Evolutionary conservation across 1,284 basidiomycete species (phyloP), one percentile per base, ranked within the genome.

Genomic region (Puccinia hordei): DNA sequence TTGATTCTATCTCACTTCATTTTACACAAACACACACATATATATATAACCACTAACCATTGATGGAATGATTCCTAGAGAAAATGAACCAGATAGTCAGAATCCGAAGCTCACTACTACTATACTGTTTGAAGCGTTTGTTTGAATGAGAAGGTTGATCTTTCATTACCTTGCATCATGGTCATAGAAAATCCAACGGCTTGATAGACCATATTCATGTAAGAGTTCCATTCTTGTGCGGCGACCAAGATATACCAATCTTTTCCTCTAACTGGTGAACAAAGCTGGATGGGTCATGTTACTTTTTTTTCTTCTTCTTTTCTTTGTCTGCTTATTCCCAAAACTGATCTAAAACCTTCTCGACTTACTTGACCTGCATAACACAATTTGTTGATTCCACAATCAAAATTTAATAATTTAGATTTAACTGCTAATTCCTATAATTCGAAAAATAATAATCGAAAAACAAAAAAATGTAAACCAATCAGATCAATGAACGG

Each of bases 161-260:
- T 46, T 46, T 9, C 35, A 51, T 35, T 15, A 78, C 75, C 75
- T 78, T 78, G 75, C 75, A 78, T 78, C 75, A 78, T 78, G 19
- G 75, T 78, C 75, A 78, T 78, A 9, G 75, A 46, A 30, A 78
- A 78, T 30, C 75, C 75, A 35, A 78, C 61, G 35, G 75, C 75
- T 68, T 68, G 49, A 78, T 78, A 78, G 9, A 69, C 35, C 33
- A 78, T 55, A 46, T 78, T 78, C 75, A 78, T 78, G 22, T 68
- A 78, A 55, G 75, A 68, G 51, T 78, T 78, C 75, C 75, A 78
- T 44, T 78, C 75, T 57, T 78, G 75, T 27, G 75, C 75, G 35
- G 75, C 75, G 63, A 78, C 75, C 63, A 78, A 55, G 46, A 78
- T 27, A 49, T 78, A 78, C 75, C 75, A 78, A 49, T 78, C 75